Percentiles rank a stretch among this genome's conserved stretches.
Conservation (phyloP, 768 basidiomycete genomes). For the Naganishia kalamii region DNA sequence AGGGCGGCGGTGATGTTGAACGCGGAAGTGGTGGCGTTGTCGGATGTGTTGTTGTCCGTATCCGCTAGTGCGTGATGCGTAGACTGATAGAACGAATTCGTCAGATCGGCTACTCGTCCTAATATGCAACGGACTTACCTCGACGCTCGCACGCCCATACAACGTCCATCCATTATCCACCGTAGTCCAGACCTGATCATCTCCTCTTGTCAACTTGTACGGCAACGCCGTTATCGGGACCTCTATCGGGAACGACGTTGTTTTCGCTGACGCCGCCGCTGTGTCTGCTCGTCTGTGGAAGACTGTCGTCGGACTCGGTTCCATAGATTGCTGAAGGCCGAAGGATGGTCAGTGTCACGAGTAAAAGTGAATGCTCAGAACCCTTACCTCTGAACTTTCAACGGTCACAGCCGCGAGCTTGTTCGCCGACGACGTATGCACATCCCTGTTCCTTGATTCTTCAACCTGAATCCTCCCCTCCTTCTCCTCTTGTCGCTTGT, state of each 20-base stretch:
- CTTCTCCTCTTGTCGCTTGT: background rate
- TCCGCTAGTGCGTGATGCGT: constrained; percentile 1
- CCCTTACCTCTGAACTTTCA: background rate
- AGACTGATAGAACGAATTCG: background rate
- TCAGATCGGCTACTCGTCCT: too few species aligned
- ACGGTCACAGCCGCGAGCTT: background rate
- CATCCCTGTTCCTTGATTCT: background rate
- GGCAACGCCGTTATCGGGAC: constrained; percentile 28
- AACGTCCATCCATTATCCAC: constrained; percentile 27
- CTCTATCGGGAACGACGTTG: background rate
- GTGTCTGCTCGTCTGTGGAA: background rate
- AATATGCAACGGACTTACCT: constrained; percentile 21
- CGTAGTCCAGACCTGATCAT: constrained; percentile 27
- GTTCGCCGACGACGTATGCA: too few species aligned
- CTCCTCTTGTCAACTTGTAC: constrained; percentile 29
- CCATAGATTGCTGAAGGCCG: background rate
- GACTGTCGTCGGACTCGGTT: background rate
- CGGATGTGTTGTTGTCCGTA: background rate
- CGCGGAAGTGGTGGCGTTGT: background rate
- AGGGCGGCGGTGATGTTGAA: constrained; percentile 36
- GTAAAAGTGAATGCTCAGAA: background rate
- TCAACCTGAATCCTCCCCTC: background rate
- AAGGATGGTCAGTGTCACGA: background rate
- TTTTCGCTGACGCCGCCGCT: constrained; percentile 1
- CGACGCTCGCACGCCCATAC: constrained; percentile 30